Conservation (phyloP, 768 basidiomycete genomes). For the Tephrocybe rancida region DNA sequence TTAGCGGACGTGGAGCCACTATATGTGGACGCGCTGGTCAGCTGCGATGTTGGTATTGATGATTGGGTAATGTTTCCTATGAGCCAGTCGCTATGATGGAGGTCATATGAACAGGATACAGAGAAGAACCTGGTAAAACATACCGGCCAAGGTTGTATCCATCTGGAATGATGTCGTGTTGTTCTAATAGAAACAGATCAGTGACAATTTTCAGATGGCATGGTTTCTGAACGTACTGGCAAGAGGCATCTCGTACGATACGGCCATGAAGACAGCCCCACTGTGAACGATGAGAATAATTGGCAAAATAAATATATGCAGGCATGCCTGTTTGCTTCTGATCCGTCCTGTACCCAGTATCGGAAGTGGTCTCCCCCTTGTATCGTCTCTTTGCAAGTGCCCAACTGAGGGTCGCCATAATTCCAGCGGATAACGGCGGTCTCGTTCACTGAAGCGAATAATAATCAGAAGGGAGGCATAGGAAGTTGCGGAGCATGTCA, state of each 20-base stretch:
- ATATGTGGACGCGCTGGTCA: conserved; percentile 65
- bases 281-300: conserved; percentile 30
- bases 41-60: conserved; percentile 42
- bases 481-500: too few relatives aligned
- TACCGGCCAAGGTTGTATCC: conserved; percentile 84
- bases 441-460: conserved; percentile 61
- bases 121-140: conserved; percentile 12
- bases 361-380: conserved; percentile 87
- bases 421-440: conserved; percentile 85
- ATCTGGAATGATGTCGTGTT: conserved; percentile 73
- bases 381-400: conserved; percentile 84
- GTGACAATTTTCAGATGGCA: background rate
- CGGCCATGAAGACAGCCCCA: conserved; percentile 75
- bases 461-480: background rate
- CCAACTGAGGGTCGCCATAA: conserved; percentile 79
- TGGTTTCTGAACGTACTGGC: conserved; percentile 38
- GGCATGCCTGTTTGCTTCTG: conserved; percentile 55
- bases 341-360: conserved; percentile 85
- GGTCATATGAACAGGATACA: background rate
- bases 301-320: background rate
- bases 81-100: conserved; percentile 67
- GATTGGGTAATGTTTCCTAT: conserved; percentile 77
- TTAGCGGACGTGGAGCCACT: conserved; percentile 62
- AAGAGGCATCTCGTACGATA: conserved; percentile 73
- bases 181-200: conserved; percentile 39